Percentiles rank a stretch among this genome's conserved stretches.
These are phyloP conservation scores for Hippophae tibetana DNA, from an alignment of 306 rosid species.

Conservation along the genomic window DNA sequence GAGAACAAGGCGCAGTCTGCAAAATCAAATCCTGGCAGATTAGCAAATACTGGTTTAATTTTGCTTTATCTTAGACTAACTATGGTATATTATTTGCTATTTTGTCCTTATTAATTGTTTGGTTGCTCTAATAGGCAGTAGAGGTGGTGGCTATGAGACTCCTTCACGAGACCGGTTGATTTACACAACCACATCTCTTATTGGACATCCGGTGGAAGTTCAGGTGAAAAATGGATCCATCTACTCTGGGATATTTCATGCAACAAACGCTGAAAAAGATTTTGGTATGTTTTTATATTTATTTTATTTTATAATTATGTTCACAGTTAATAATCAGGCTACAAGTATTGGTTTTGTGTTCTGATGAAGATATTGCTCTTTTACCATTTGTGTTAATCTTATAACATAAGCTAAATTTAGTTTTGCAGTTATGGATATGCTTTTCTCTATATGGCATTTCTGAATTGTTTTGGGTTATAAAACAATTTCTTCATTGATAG, in stretches of 20 bases:
- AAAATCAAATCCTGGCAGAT: slow-evolving; percentile 48
- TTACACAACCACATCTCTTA: slow-evolving; percentile 53
- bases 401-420: no score
- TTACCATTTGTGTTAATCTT: no score
- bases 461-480: no score
- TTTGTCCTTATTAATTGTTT: slow-evolving; percentile 21
- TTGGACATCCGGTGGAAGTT: slow-evolving; percentile 90
- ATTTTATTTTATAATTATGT: slow-evolving; percentile 3
- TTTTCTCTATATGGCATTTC: no score
- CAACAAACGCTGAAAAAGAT: slow-evolving; percentile 63
- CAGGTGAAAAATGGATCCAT: slow-evolving; percentile 84
- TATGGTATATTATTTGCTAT: background rate
- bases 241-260: slow-evolving; percentile 89
- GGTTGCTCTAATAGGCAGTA: slow-evolving; percentile 42
- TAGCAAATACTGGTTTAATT: slow-evolving; percentile 38
- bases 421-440: no score
- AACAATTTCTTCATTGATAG: slow-evolving; percentile 4
- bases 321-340: background rate
- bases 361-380: slow-evolving; percentile 1
- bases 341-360: slow-evolving; percentile 5
- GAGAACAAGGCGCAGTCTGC: slow-evolving; percentile 60
- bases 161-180: slow-evolving; percentile 70
- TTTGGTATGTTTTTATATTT: slow-evolving; percentile 53
- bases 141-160: slow-evolving; percentile 49
- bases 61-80: slow-evolving; percentile 10